Evolutionary conservation across 371 early-diverging fungal genomes (phyloP).

Genomic region (Mucor velutinosus): DNA sequence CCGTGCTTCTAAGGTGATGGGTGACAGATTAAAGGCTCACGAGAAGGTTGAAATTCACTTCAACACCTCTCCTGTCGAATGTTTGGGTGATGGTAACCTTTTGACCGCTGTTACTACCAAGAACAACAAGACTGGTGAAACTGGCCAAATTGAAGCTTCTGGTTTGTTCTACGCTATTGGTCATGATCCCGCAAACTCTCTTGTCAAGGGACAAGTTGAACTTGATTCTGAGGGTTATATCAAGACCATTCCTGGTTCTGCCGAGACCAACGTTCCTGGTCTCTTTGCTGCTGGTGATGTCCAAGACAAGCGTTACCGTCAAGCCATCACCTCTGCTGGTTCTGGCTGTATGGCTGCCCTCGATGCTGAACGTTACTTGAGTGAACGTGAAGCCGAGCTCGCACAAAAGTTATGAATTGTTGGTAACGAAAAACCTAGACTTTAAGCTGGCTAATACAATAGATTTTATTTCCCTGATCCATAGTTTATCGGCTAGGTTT

Average conservation of each 20-base stretch:
- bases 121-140: conserved; percentile 72
- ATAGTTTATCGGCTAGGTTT: neutral
- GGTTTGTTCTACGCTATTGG: conserved; percentile 99
- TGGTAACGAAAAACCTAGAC: conserved; percentile 17
- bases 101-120: conserved; percentile 74
- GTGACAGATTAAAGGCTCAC: conserved; percentile 78
- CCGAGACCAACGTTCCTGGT: conserved; percentile 86
- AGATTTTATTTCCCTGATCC: neutral
- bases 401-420: conserved; percentile 4
- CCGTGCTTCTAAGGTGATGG: conserved; percentile 97
- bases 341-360: conserved; percentile 96
- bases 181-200: conserved; percentile 89
- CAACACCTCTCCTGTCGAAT: conserved; percentile 86
- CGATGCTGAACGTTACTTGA: conserved; percentile 84
- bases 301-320: conserved; percentile 94
- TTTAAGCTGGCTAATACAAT: neutral
- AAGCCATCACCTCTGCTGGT: conserved; percentile 73
- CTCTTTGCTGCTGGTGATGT: conserved; percentile 99
- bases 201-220: conserved; percentile 77
- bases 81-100: conserved; percentile 82
- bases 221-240: conserved; percentile 92
- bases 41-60: conserved; percentile 93
- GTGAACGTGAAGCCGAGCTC: conserved; percentile 42
- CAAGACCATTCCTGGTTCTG: conserved; percentile 77
- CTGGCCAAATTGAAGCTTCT: conserved; percentile 69